Evolutionary conservation across 2,329 filamentous ascomycete genomes (phyloP).

Genomic region (Colletotrichum sp.): DNA sequence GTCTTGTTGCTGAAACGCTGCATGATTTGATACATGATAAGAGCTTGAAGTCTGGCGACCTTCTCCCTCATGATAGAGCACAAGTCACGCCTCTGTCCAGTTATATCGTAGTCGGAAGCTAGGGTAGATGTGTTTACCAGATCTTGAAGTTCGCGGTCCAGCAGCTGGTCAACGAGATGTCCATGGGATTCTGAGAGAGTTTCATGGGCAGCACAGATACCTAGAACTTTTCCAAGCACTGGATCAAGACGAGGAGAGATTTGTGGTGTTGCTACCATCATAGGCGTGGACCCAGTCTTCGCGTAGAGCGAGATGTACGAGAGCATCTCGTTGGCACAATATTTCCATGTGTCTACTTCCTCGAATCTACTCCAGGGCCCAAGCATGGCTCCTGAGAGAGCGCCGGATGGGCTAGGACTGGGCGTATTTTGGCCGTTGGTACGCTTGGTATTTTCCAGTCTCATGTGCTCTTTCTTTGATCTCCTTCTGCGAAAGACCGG

Average conservation of each 20-base stretch:
- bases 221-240: neutral
- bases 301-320: conserved; percentile 4
- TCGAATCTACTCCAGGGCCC: neutral
- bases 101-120: neutral
- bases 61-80: neutral
- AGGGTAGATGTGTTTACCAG: neutral
- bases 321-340: conserved; percentile 4
- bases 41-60: neutral
- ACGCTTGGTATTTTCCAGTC: neutral
- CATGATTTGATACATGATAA: conserved; percentile 7
- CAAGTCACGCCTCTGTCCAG: neutral
- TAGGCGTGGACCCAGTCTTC: neutral
- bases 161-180: neutral
- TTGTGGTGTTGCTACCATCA: neutral
- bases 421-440: neutral
- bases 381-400: neutral
- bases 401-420: neutral
- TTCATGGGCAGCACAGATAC: neutral
- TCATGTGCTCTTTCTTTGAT: neutral
- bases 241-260: neutral
- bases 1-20: neutral
- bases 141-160: neutral
- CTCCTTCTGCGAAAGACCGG: neutral
- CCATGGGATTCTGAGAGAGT: neutral
- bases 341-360: neutral